Evolutionary conservation across 2,329 filamentous ascomycete species (phyloP), one percentile per base, ranked within the genome.

Genomic region (Neofusicoccum sp.): DNA sequence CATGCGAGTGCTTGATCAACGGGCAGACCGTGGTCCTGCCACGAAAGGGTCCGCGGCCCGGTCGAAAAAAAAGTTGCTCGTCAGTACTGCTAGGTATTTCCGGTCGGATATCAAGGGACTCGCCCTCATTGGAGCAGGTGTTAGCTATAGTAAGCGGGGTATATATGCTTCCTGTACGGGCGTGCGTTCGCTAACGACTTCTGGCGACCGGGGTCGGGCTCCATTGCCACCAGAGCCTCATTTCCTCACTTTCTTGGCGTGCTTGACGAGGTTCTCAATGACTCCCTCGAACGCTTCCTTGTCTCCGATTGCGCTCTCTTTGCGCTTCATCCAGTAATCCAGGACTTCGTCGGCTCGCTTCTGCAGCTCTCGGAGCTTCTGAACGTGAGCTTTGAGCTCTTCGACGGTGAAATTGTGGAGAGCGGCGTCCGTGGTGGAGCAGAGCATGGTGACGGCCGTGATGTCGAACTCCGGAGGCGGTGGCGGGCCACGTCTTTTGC

Each of bases 281-380:
- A 98, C 94, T 0, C 92, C 93, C 74, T 98, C 94, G 75, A 97
- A 95, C 2, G 93, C 92, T 74, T 97, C 94, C 69, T 95, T 89
- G 73, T 98, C 94, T 44, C 91, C 91, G 67, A 96, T 80, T 70
- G 94, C 92, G 69, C 93, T 92, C 73, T 97, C 93, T 60, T 90
- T 89, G 70, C 88, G 83, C 80, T 91, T 91, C 69, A 91, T 85
- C 94, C 94, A 98, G 74, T 94, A 96, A 67, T 92, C 90, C 59
- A 97, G 80, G 43, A 93, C 87, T 64, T 91, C 86, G 62, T 89
- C 90, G 3, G 92, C 92, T 28, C 85, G 83, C n/a, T 81, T 82
- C 65, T 91, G 87, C 76, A 93, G 81, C 9, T 83, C 85, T 71
- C 92, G 84, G 6, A 97, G 77, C 67, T 84, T 87, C 58, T 80